Conservation (phyloP, 495 filamentous ascomycete genomes). For the Usnea hakonensis region DNA sequence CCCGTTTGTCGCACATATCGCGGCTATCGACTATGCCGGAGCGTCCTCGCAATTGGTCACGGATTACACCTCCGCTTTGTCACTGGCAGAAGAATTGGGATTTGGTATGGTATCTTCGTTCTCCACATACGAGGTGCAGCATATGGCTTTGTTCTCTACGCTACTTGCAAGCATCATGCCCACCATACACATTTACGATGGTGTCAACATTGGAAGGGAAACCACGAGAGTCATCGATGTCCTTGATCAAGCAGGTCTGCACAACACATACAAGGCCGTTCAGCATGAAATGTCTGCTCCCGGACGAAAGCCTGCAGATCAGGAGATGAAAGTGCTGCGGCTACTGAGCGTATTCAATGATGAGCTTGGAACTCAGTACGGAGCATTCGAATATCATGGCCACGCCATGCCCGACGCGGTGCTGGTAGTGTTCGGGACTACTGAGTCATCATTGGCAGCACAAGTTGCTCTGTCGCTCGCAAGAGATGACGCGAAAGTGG, state of each 20-base stretch:
- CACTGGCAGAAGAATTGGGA: constrained; percentile 84
- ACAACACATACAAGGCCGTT: constrained; percentile 62
- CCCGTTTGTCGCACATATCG: constrained; percentile 86
- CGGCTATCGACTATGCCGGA: constrained; percentile 80
- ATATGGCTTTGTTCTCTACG: constrained; percentile 88
- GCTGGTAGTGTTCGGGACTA: constrained; percentile 83
- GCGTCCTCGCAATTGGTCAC: constrained; percentile 62
- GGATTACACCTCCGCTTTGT: constrained; percentile 76
- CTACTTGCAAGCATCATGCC: constrained; percentile 72
- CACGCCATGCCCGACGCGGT: constrained; percentile 68
- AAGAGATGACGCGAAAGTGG: constrained; percentile 64
- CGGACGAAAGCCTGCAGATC: constrained; percentile 62
- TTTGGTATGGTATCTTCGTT: constrained; percentile 76
- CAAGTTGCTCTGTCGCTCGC: constrained; percentile 71
- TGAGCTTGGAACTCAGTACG: constrained; percentile 88
- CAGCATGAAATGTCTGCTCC: constrained; percentile 47
- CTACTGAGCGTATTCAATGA: constrained; percentile 77
- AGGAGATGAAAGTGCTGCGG: constrained; percentile 64
- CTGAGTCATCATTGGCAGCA: constrained; percentile 75
- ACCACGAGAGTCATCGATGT: constrained; percentile 80
- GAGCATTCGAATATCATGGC: constrained; percentile 91
- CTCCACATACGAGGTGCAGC: constrained; percentile 84
- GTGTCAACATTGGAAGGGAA: constrained; percentile 76
- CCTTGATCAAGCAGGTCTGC: constrained; percentile 63
- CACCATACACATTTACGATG: constrained; percentile 87